A percentile compares a stretch with the other conserved stretches of the same genome.
phyloP scores from a whole-genome alignment of 2,329 filamentous ascomycete species.

The Trichoderma polysporum region DNA sequence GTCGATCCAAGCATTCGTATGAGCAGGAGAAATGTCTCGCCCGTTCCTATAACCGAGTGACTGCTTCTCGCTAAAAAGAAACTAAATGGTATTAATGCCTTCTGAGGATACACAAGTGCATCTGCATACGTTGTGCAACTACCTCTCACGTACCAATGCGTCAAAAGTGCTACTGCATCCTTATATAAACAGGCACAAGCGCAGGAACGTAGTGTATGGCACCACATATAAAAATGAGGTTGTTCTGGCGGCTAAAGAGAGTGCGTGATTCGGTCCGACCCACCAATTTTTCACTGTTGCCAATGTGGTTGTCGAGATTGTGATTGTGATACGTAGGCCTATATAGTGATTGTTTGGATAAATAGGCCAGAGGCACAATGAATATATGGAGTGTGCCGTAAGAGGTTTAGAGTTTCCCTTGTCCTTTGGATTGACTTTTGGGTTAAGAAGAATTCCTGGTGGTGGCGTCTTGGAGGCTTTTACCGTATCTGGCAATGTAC shows the following conservation, averaged over 20 bases:
- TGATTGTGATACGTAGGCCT: too few species aligned
- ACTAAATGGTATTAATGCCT: neutral
- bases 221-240: neutral
- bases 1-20: neutral
- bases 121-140: neutral
- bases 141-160: neutral
- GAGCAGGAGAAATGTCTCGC: neutral
- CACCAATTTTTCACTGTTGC: neutral
- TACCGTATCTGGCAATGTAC: slow-evolving; percentile 6
- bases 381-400: neutral
- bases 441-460: neutral
- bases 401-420: neutral
- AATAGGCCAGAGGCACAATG: neutral
- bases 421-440: neutral
- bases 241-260: slow-evolving; percentile 3
- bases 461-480: neutral
- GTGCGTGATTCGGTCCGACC: neutral
- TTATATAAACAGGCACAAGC: slow-evolving; percentile 5
- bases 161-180: neutral
- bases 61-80: neutral
- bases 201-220: neutral
- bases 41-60: neutral
- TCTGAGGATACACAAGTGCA: neutral
- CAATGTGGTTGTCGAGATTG: neutral
- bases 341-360: neutral